Percentiles rank a stretch among this genome's conserved stretches.
Evolutionary conservation across 371 early-diverging fungal species (phyloP).

Genomic region (Mucor piriformis): DNA sequence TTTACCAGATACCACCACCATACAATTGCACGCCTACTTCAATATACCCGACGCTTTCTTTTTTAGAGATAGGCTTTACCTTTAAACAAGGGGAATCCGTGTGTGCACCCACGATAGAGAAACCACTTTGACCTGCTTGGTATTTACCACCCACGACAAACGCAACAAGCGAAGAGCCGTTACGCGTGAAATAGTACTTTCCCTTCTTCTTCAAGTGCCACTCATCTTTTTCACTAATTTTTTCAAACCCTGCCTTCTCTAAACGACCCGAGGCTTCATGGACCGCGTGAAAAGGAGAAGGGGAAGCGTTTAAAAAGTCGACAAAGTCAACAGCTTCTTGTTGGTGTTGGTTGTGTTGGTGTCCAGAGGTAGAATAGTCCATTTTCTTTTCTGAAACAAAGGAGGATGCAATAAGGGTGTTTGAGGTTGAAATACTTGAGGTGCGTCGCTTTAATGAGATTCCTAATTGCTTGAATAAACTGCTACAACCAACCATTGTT

Average conservation of each 20-base stretch:
- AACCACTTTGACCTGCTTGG: slow-evolving; percentile 71
- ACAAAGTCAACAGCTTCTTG: slow-evolving; percentile 62
- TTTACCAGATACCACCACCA: slow-evolving; percentile 93
- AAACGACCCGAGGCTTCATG: slow-evolving; percentile 68
- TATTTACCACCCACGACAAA: slow-evolving; percentile 89
- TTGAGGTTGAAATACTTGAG: slow-evolving; percentile 15
- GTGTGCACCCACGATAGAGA: slow-evolving; percentile 92
- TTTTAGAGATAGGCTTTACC: slow-evolving; percentile 85
- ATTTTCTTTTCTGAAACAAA: slow-evolving; percentile 17
- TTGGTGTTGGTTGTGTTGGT: neutral
- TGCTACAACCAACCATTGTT: slow-evolving; percentile 21
- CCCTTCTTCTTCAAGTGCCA: slow-evolving; percentile 80
- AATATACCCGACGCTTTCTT: slow-evolving; percentile 79
- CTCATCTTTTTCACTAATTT: slow-evolving; percentile 78
- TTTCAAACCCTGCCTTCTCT: slow-evolving; percentile 71
- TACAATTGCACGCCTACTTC: slow-evolving; percentile 92
- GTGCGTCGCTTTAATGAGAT: slow-evolving; percentile 16
- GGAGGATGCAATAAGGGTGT: slow-evolving; percentile 15
- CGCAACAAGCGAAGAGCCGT: slow-evolving; percentile 85
- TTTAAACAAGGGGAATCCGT: slow-evolving; percentile 87
- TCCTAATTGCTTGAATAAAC: slow-evolving; percentile 12
- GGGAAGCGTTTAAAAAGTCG: slow-evolving; percentile 84
- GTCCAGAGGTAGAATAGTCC: slow-evolving; percentile 5
- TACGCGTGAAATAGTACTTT: slow-evolving; percentile 91
- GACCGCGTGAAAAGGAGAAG: slow-evolving; percentile 93